These are phyloP conservation scores for Colletotrichum tabaci DNA, from an alignment of 2,329 filamentous ascomycete genomes.

Conservation along the genomic window DNA sequence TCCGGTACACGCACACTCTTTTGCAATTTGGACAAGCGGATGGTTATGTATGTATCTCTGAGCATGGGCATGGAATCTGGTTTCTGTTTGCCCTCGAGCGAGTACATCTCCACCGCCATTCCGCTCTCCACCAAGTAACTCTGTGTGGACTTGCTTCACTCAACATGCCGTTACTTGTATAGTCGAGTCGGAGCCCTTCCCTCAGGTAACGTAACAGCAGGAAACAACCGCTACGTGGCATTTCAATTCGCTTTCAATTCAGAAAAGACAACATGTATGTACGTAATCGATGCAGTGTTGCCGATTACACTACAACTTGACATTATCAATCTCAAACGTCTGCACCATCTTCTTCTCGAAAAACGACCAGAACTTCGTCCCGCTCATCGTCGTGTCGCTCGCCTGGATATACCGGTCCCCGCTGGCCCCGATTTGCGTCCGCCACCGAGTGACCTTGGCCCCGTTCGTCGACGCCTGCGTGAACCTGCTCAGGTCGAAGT, in stretches of 20 bases:
- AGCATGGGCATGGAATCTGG: too few species aligned
- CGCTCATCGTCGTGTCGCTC: slow-evolving; percentile 51
- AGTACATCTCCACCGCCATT: too few species aligned
- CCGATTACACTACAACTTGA: slow-evolving; percentile 41
- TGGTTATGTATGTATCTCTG: too few species aligned
- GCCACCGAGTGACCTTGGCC: slow-evolving; percentile 54
- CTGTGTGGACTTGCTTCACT: too few species aligned
- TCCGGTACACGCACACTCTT: too few species aligned
- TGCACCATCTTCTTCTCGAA: slow-evolving; percentile 54
- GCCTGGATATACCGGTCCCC: slow-evolving; percentile 53
- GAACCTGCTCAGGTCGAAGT: slow-evolving; percentile 57
- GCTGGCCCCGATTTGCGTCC: slow-evolving; percentile 51
- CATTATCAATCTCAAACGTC: slow-evolving; percentile 55
- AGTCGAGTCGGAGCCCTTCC: too few species aligned
- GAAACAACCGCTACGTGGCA: too few species aligned
- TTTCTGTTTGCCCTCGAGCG: too few species aligned
- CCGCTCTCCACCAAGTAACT: too few species aligned
- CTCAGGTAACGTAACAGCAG: too few species aligned
- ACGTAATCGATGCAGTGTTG: background rate
- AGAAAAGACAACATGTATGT: background rate
- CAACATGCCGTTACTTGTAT: too few species aligned
- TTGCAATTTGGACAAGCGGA: too few species aligned
- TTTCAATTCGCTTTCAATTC: background rate
- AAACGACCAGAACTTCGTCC: slow-evolving; percentile 54
- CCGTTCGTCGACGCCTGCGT: slow-evolving; percentile 49